These are phyloP conservation scores for Fusarium sp. DNA, from an alignment of 2,329 filamentous ascomycete genomes.

Conservation along the genomic window DNA sequence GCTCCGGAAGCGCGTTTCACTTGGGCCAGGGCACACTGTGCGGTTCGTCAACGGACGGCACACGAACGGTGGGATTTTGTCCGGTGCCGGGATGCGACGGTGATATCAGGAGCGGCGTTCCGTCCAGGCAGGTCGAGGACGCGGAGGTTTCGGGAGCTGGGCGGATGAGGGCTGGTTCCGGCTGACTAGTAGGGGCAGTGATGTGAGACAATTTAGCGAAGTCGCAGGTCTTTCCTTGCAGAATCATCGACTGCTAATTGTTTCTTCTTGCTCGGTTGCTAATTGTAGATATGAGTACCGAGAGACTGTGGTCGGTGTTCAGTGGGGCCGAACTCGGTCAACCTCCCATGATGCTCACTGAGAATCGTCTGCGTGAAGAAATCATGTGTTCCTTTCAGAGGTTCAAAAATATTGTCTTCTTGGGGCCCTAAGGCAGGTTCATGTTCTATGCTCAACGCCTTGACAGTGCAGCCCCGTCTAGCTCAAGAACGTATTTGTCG, in stretches of 20 bases:
- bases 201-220: background rate
- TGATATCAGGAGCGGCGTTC: background rate
- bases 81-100: constrained; percentile 4
- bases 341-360: background rate
- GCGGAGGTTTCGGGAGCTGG: constrained; percentile 4
- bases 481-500: background rate
- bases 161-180: constrained; percentile 7
- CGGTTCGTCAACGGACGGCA: constrained; percentile 1
- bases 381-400: too few species aligned
- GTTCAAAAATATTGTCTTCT: too few species aligned
- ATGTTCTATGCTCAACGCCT: too few species aligned
- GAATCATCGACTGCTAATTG: background rate
- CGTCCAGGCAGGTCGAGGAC: background rate
- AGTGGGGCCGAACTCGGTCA: background rate
- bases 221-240: background rate
- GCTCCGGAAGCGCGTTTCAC: constrained; percentile 37
- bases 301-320: background rate
- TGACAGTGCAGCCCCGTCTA: too few species aligned
- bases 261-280: background rate
- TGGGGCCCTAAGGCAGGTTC: too few species aligned
- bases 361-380: background rate
- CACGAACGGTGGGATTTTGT: constrained; percentile 10
- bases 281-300: background rate
- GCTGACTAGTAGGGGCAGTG: constrained; percentile 31
- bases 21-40: constrained; percentile 14